These are phyloP conservation scores for Apiospora arundinis DNA, from an alignment of 2,329 filamentous ascomycete species.

Conservation along the genomic window DNA sequence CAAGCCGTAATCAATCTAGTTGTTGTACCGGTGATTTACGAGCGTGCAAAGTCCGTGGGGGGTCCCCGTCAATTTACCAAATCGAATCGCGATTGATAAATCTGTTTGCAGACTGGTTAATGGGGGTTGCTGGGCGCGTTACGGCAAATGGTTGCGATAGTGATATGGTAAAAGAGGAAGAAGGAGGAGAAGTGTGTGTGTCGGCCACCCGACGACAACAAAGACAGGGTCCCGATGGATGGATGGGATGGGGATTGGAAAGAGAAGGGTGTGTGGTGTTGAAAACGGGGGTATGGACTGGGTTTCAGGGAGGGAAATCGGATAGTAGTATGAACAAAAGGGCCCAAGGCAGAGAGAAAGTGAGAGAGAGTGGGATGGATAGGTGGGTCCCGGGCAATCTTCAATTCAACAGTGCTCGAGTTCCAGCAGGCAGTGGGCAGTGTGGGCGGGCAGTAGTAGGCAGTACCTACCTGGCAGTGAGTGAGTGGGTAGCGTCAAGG, in stretches of 20 bases:
- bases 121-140: background rate
- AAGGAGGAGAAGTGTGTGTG: constrained; percentile 4
- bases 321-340: constrained; percentile 17
- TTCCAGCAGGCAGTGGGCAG: background rate
- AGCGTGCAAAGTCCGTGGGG: constrained; percentile 2
- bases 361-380: constrained; percentile 8
- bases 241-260: constrained; percentile 19
- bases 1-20: constrained; percentile 7
- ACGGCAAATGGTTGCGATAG: background rate
- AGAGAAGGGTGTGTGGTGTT: constrained; percentile 16
- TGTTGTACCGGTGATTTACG: background rate
- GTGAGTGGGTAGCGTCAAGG: background rate
- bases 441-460: too few relatives aligned
- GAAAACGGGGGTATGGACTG: constrained; percentile 14
- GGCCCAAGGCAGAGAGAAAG: constrained; percentile 10
- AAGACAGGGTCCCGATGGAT: constrained; percentile 7
- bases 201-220: constrained; percentile 2
- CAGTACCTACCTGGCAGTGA: background rate
- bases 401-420: background rate
- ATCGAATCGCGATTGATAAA: constrained; percentile 2
- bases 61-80: background rate
- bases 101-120: background rate
- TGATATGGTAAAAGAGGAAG: constrained; percentile 14
- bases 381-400: constrained; percentile 10
- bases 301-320: constrained; percentile 25